A percentile compares a stretch with the other conserved stretches of the same genome.
phyloP scores from a whole-genome alignment of 2,329 filamentous ascomycete species.

The Eurotiales sp. region DNA sequence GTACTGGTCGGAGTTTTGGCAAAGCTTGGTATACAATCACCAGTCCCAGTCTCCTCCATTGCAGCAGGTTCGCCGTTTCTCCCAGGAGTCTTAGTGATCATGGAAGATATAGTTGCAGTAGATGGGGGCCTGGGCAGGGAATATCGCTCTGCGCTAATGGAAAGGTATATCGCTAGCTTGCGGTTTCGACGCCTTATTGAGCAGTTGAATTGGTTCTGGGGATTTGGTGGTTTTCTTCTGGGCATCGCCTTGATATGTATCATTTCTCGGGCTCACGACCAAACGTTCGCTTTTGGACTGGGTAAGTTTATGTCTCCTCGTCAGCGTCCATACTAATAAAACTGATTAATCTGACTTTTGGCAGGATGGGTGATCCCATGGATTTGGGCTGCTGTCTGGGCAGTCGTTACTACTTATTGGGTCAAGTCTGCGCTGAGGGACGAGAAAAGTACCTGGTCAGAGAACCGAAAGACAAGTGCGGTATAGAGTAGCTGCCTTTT shows the following conservation, averaged over 20 bases:
- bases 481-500: background rate
- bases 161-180: background rate
- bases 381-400: conserved; percentile 2
- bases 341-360: background rate
- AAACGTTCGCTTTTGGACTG: background rate
- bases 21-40: background rate
- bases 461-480: background rate
- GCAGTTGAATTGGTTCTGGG: background rate
- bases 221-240: background rate
- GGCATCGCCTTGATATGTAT: background rate
- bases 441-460: background rate
- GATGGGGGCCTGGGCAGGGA: background rate
- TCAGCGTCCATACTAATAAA: background rate
- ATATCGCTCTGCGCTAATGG: background rate
- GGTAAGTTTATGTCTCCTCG: background rate
- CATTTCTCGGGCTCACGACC: background rate
- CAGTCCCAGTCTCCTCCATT: background rate
- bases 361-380: background rate
- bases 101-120: background rate
- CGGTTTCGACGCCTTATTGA: background rate
- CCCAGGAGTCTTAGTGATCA: background rate
- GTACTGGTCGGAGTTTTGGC: background rate
- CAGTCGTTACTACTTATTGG: conserved; percentile 1
- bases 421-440: background rate
- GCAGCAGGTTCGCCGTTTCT: background rate